These are phyloP conservation scores for Eragrostis curvula DNA, from an alignment of 176 grass and related monocot genomes.

Conservation along the genomic window DNA sequence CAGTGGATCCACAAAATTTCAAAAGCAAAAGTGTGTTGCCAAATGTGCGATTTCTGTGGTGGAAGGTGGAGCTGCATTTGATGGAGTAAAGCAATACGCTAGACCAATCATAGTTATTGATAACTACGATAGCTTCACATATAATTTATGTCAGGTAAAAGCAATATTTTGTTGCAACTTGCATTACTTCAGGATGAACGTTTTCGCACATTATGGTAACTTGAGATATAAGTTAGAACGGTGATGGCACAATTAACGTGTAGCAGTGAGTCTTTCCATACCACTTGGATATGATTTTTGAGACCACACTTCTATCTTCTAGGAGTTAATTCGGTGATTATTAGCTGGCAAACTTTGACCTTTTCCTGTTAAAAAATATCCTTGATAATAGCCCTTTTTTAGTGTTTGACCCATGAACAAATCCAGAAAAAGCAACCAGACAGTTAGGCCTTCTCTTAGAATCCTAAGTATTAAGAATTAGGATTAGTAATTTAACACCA, in stretches of 20 bases:
- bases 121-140: constrained; percentile 90
- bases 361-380: neutral
- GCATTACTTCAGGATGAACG: neutral
- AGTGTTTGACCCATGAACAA: neutral
- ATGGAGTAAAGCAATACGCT: constrained; percentile 41
- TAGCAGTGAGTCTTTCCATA: neutral
- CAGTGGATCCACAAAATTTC: constrained; percentile 6
- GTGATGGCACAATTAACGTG: constrained; percentile 1
- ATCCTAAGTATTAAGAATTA: neutral
- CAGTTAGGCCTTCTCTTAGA: neutral
- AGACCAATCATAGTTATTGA: constrained; percentile 79
- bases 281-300: neutral
- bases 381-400: neutral
- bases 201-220: constrained; percentile 43
- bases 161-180: neutral
- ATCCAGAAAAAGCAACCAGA: neutral
- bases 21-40: constrained; percentile 27
- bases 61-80: constrained; percentile 31
- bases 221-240: constrained; percentile 53
- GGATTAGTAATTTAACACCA: neutral
- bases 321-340: neutral
- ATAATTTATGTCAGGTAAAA: constrained; percentile 90
- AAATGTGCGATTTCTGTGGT: constrained; percentile 27
- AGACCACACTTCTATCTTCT: neutral
- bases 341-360: neutral